Conservation (phyloP, 2,329 filamentous ascomycete genomes). For the Colletotrichum sp. region DNA sequence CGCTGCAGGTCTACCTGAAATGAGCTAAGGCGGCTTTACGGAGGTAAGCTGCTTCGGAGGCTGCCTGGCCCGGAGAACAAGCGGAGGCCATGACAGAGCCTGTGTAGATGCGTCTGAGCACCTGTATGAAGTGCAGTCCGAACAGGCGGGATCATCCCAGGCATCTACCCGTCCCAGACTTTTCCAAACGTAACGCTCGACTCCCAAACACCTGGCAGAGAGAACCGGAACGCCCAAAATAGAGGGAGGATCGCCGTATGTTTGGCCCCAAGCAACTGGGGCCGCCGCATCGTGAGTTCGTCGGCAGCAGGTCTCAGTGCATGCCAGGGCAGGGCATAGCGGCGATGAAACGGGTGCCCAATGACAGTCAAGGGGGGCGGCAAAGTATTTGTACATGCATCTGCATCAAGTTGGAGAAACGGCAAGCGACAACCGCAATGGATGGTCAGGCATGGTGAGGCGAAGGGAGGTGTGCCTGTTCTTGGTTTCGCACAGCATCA, state of each 20-base stretch:
- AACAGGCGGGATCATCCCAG: conserved; percentile 14
- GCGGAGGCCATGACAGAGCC: neutral
- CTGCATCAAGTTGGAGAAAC: neutral
- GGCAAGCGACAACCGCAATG: neutral
- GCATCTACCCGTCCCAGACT: neutral
- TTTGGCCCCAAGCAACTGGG: neutral
- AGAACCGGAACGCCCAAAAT: neutral
- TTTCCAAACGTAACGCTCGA: neutral
- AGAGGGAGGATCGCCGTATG: conserved; percentile 4
- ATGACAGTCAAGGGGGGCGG: neutral
- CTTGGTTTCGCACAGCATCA: neutral
- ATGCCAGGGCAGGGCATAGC: conserved; percentile 4
- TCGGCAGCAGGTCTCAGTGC: neutral
- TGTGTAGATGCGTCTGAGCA: conserved; percentile 1
- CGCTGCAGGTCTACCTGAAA: neutral
- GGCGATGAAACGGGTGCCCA: conserved; percentile 7
- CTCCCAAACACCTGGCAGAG: neutral
- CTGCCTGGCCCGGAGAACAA: neutral
- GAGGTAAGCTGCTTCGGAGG: neutral
- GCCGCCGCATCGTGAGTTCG: conserved; percentile 3
- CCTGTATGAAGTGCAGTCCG: conserved; percentile 4
- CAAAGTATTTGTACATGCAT: neutral
- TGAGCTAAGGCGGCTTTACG: neutral
- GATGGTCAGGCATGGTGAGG: neutral
- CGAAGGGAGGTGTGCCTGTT: neutral